Evolutionary conservation across 2,329 filamentous ascomycete genomes (phyloP).

Genomic region (Laburnicola sp.): DNA sequence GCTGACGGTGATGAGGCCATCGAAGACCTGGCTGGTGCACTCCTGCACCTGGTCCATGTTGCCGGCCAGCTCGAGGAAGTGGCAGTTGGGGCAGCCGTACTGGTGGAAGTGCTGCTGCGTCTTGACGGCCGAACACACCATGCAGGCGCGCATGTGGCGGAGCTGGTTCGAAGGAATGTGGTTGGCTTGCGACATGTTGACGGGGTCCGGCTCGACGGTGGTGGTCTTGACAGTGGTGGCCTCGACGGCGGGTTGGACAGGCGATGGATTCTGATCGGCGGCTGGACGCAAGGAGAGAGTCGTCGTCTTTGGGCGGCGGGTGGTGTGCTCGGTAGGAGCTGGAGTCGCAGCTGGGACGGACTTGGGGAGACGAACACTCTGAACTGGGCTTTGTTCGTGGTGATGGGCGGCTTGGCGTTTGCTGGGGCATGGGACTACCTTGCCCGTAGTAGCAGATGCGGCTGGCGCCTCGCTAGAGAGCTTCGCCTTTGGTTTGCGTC

Average conservation of each 20-base stretch:
- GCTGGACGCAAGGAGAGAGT: too few relatives aligned
- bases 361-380: too few relatives aligned
- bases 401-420: slow-evolving; percentile 1
- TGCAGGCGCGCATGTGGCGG: slow-evolving; percentile 91
- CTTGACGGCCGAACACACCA: slow-evolving; percentile 97
- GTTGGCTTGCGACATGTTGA: slow-evolving; percentile 53
- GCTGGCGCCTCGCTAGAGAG: slow-evolving; percentile 5
- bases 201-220: slow-evolving; percentile 5
- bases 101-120: slow-evolving; percentile 78
- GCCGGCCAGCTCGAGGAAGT: slow-evolving; percentile 80
- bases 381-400: slow-evolving; percentile 6
- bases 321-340: not conserved
- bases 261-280: too few relatives aligned
- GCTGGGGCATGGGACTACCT: too few relatives aligned
- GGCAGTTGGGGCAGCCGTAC: slow-evolving; percentile 95
- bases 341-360: not conserved
- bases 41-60: slow-evolving; percentile 81
- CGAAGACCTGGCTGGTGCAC: slow-evolving; percentile 95
- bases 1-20: slow-evolving; percentile 83
- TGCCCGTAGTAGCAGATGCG: not conserved
- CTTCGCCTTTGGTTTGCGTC: not conserved
- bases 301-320: not conserved
- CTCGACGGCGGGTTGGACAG: not conserved
- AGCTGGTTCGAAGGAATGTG: slow-evolving; percentile 75
- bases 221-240: not conserved